Percentiles rank a stretch among this genome's conserved stretches.
phyloP scores from a whole-genome alignment of 176 grass and related monocot genomes.

The Luzula sylvatica region DNA sequence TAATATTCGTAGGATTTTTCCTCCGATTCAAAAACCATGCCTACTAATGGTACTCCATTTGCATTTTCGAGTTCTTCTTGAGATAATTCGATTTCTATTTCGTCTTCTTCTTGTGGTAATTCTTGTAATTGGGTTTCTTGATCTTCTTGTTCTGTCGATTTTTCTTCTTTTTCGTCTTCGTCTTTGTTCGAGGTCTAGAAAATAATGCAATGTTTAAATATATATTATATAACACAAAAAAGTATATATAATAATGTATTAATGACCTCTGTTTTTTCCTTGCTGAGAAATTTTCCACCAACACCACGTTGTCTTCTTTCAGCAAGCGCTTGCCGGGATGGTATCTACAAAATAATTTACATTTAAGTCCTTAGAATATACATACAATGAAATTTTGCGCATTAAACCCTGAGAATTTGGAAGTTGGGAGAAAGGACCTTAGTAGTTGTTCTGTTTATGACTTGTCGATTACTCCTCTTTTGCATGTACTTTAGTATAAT shows the following conservation, averaged over 20 bases:
- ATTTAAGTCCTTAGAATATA: constrained; percentile 9
- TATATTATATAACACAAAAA: not conserved
- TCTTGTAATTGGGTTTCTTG: constrained; percentile 45
- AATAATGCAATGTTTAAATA: not conserved
- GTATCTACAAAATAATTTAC: constrained; percentile 35
- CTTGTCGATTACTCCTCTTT: constrained; percentile 77
- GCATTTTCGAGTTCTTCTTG: constrained; percentile 50
- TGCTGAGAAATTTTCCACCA: constrained; percentile 81
- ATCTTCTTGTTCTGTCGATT: constrained; percentile 31
- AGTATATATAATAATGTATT: not conserved
- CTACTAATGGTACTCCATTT: constrained; percentile 76
- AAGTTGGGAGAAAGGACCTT: constrained; percentile 36
- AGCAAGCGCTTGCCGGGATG: constrained; percentile 71
- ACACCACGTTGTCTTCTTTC: constrained; percentile 63
- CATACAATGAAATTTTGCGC: constrained; percentile 2
- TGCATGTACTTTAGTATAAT: constrained; percentile 95
- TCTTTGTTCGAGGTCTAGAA: constrained; percentile 45
- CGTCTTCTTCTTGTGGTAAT: constrained; percentile 12
- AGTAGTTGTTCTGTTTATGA: constrained; percentile 34
- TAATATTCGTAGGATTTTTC: constrained; percentile 86
- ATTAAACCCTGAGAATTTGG: not conserved
- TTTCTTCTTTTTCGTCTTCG: constrained; percentile 46
- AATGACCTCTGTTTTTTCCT: constrained; percentile 61
- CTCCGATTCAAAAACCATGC: constrained; percentile 79
- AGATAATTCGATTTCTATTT: constrained; percentile 28